Evolutionary conservation across 768 basidiomycete genomes (phyloP).

Genomic region (Tephrocybe sp.): DNA sequence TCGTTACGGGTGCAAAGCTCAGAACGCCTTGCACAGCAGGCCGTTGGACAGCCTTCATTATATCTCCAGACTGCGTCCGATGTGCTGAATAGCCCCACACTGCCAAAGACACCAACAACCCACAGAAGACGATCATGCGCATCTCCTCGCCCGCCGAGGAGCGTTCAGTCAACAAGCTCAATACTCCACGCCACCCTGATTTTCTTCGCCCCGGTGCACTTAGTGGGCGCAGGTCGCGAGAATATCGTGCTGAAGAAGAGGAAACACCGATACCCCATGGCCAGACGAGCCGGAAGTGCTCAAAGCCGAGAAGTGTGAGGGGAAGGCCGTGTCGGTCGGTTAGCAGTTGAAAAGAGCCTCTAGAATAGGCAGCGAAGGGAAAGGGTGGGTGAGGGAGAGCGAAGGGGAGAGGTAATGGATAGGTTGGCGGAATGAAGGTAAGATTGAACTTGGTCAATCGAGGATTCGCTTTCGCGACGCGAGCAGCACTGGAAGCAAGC

Average conservation of each 20-base stretch:
- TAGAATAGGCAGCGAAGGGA: constrained; percentile 40
- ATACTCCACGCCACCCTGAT: constrained; percentile 37
- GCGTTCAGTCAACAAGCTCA: constrained; percentile 50
- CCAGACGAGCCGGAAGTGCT: constrained; percentile 46
- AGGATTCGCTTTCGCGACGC: constrained; percentile 64
- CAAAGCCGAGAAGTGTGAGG: constrained; percentile 45
- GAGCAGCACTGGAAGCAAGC: constrained; percentile 54
- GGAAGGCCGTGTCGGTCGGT: constrained; percentile 69
- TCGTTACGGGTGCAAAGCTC: constrained; percentile 4
- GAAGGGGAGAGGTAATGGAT: constrained; percentile 49
- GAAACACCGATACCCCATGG: constrained; percentile 46
- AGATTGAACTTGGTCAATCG: constrained; percentile 63
- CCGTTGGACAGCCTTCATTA: neutral
- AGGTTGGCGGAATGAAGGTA: constrained; percentile 56
- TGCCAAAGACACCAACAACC: constrained; percentile 46
- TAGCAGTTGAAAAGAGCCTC: constrained; percentile 55
- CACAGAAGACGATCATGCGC: constrained; percentile 55
- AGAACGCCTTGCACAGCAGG: constrained; percentile 3
- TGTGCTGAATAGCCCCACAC: constrained; percentile 42
- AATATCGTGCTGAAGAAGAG: constrained; percentile 34
- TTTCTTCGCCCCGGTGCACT: constrained; percentile 35
- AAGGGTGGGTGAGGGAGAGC: constrained; percentile 40
- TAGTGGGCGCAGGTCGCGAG: constrained; percentile 38
- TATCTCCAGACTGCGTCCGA: constrained; percentile 3
- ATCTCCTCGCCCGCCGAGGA: constrained; percentile 69